These are phyloP conservation scores for Neurospora sp. DNA, from an alignment of 495 filamentous ascomycete genomes.

Conservation along the genomic window DNA sequence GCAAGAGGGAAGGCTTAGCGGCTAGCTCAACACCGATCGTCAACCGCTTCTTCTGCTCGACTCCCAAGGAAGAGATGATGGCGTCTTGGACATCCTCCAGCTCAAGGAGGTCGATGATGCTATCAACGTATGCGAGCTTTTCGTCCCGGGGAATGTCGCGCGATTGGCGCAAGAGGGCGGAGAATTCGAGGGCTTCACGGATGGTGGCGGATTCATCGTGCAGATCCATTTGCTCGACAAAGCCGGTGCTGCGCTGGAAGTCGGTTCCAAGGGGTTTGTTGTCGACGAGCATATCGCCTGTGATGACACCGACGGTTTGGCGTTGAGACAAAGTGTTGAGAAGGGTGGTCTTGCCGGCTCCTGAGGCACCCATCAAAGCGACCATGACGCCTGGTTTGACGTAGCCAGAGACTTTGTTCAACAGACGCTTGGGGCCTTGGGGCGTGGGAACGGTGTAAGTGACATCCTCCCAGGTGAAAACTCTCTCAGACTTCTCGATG, in stretches of 20 bases:
- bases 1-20: conserved; percentile 66
- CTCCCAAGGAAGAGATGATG: conserved; percentile 66
- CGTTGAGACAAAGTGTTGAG: conserved; percentile 64
- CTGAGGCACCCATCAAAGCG: conserved; percentile 75
- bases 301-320: conserved; percentile 59
- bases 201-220: conserved; percentile 77
- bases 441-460: conserved; percentile 56
- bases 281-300: conserved; percentile 70
- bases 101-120: conserved; percentile 76
- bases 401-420: conserved; percentile 64
- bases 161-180: conserved; percentile 69
- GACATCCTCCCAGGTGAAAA: conserved; percentile 54
- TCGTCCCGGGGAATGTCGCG: conserved; percentile 52
- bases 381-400: conserved; percentile 74
- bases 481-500: conserved; percentile 12
- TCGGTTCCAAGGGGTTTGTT: conserved; percentile 54
- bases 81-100: conserved; percentile 77
- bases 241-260: conserved; percentile 76
- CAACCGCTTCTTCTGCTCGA: conserved; percentile 50
- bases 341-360: conserved; percentile 67
- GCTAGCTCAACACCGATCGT: conserved; percentile 92
- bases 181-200: conserved; percentile 74
- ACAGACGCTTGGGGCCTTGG: conserved; percentile 45
- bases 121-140: conserved; percentile 76
- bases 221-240: conserved; percentile 80